Conservation (phyloP, 179 eudicot genomes). For the Silene vulgaris region DNA sequence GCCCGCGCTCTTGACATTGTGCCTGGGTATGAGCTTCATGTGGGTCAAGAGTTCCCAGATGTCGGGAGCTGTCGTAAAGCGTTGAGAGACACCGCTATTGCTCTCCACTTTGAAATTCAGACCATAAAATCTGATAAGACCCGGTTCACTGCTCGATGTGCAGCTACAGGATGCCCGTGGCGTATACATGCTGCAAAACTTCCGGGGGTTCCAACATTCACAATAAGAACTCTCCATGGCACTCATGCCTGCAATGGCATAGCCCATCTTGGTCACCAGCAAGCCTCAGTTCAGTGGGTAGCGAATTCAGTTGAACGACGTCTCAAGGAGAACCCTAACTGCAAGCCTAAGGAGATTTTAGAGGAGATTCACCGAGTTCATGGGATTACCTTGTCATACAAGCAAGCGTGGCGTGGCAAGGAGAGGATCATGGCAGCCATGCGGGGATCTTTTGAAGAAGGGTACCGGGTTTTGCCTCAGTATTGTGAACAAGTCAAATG, state of each 20-base stretch:
- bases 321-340: conserved; percentile 71
- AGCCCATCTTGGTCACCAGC: conserved; percentile 73
- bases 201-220: conserved; percentile 73
- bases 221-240: conserved; percentile 69
- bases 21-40: conserved; percentile 55
- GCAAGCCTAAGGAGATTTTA: conserved; percentile 85
- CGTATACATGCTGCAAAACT: conserved; percentile 88
- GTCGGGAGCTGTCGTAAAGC: conserved; percentile 76
- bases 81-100: conserved; percentile 72
- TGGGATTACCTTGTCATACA: conserved; percentile 87
- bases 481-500: conserved; percentile 77
- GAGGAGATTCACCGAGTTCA: conserved; percentile 75
- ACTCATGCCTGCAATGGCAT: conserved; percentile 78
- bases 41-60: conserved; percentile 85
- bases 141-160: conserved; percentile 86
- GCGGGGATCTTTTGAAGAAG: conserved; percentile 92
- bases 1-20: conserved; percentile 40
- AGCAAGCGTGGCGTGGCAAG: conserved; percentile 97
- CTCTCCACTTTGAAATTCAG: conserved; percentile 77
- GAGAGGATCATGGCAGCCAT: conserved; percentile 91
- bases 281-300: conserved; percentile 96
- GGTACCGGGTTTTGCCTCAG: conserved; percentile 66
- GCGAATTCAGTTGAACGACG: conserved; percentile 77
- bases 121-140: conserved; percentile 88
- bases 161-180: conserved; percentile 89